These are phyloP conservation scores for Cladophialophora yegresii DNA, from an alignment of 2,329 filamentous ascomycete species.

Conservation along the genomic window DNA sequence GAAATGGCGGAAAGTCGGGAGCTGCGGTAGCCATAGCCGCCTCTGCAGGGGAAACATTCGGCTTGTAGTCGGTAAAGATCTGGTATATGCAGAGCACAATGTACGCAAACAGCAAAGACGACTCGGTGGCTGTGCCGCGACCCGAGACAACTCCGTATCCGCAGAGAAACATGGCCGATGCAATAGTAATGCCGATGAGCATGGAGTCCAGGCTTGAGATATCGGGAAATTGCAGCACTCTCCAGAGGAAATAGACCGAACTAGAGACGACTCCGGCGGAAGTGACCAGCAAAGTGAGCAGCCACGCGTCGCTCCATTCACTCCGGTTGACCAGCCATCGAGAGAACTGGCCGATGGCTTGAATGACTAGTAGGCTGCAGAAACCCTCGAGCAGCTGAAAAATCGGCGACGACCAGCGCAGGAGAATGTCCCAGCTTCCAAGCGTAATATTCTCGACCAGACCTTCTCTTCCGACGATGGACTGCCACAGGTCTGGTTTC, in stretches of 20 bases:
- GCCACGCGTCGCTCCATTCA: slow-evolving; percentile 92
- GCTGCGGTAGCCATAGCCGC: slow-evolving; percentile 54
- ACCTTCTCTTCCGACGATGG: slow-evolving; percentile 85
- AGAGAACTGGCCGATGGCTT: slow-evolving; percentile 90
- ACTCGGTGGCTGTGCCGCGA: slow-evolving; percentile 91
- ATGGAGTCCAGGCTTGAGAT: slow-evolving; percentile 90
- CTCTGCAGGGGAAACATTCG: slow-evolving; percentile 61
- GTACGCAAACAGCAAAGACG: slow-evolving; percentile 92
- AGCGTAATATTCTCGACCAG: slow-evolving; percentile 77
- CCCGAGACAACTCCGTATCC: slow-evolving; percentile 93
- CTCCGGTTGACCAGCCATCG: slow-evolving; percentile 87
- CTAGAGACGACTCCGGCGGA: slow-evolving; percentile 91
- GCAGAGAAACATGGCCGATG: slow-evolving; percentile 87
- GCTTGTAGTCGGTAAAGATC: slow-evolving; percentile 97
- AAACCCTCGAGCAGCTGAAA: slow-evolving; percentile 97
- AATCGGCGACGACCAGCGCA: slow-evolving; percentile 87
- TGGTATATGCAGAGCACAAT: slow-evolving; percentile 98
- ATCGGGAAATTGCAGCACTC: slow-evolving; percentile 88
- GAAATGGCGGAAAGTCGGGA: slow-evolving; percentile 92
- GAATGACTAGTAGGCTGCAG: slow-evolving; percentile 92
- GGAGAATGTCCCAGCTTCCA: slow-evolving; percentile 81
- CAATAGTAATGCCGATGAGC: slow-evolving; percentile 88
- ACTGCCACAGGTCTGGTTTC: slow-evolving; percentile 71
- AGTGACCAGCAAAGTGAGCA: slow-evolving; percentile 84
- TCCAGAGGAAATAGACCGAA: slow-evolving; percentile 94